Evolutionary conservation across 176 grass and related monocot species (phyloP).

Genomic region (Oryza officinalis): DNA sequence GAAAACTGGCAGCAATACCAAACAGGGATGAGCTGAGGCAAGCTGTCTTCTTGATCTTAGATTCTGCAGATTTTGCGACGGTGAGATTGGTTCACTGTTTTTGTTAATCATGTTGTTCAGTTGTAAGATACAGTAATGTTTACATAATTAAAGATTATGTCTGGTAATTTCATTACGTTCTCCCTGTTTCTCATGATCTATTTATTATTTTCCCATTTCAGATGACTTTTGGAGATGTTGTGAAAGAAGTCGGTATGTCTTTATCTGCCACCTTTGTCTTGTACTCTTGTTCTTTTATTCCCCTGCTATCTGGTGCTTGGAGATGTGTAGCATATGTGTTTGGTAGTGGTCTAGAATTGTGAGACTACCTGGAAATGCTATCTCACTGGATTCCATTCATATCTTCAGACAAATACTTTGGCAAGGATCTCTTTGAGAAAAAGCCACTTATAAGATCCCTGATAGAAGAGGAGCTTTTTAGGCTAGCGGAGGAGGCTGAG

Average conservation of each 20-base stretch:
- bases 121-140: background rate
- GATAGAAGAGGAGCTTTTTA: constrained; percentile 65
- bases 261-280: constrained; percentile 9
- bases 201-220: constrained; percentile 38
- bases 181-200: constrained; percentile 19
- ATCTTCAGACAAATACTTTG: constrained; percentile 60
- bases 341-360: constrained; percentile 19
- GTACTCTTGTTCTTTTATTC: background rate
- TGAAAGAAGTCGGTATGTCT: constrained; percentile 58
- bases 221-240: constrained; percentile 66
- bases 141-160: background rate
- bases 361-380: constrained; percentile 11
- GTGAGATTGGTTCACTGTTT: constrained; percentile 36
- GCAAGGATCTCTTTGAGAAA: constrained; percentile 55
- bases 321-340: constrained; percentile 9
- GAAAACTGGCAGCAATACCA: constrained; percentile 34
- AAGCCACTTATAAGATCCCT: constrained; percentile 53
- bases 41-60: constrained; percentile 54
- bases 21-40: constrained; percentile 56
- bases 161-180: background rate
- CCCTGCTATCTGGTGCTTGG: background rate
- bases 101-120: background rate
- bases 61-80: constrained; percentile 44
- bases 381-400: constrained; percentile 36
- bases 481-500: constrained; percentile 53